Base-by-base conservation (phyloP, 2,329 filamentous ascomycete species). In the Neurospora crassa region DNA sequence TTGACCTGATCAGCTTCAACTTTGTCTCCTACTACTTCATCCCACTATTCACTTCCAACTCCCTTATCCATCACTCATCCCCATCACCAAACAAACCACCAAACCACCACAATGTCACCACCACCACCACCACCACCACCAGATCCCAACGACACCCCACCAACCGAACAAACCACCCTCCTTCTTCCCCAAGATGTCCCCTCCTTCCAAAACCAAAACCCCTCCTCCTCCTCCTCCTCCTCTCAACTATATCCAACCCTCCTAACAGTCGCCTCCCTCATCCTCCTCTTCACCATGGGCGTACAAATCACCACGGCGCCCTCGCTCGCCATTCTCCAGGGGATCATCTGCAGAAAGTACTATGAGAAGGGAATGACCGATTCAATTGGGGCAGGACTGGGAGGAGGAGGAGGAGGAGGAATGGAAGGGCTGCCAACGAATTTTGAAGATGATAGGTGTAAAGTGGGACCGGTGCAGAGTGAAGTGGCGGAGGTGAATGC, bases 401-500 rank as follows among this genome's bases (percentile, higher is more conserved):
- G n/a, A n/a, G n/a, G n/a, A n/a, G n/a, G n/a, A n/a, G 34, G 34
- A 34, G 4, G 5, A 29, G 47, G 14, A 16, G 24, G 24, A 16
- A 1, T 16, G 14, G 4, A 29, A 29, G 29, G 29, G 3, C 5
- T 16, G 3, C 18, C 18, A 8, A 45, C 18, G 3, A 29, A 1
- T 8, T 41, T 63, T 20, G 67, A 29, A 5, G 20, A 37, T 37
- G 40, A 71, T 24, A 6, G 67, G 18, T 75, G 74, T 70, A 72
- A 70, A 12, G 43, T 73, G 14, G 72, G 67, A 7, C 68, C 72
- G 8, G 68, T 73, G 29, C 73, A 75, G 68, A 73, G 73, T 69
- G 68, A 74, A 14, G 47, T 75, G 5, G 73, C 74, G 12, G 69
- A 63, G 67, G 71, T 75, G 20, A 74, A 68, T 40, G 74, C 68